A percentile compares a stretch with the other conserved stretches of the same genome.
Conservation (phyloP, 495 filamentous ascomycete species). For the Hypoxylon rickii region DNA sequence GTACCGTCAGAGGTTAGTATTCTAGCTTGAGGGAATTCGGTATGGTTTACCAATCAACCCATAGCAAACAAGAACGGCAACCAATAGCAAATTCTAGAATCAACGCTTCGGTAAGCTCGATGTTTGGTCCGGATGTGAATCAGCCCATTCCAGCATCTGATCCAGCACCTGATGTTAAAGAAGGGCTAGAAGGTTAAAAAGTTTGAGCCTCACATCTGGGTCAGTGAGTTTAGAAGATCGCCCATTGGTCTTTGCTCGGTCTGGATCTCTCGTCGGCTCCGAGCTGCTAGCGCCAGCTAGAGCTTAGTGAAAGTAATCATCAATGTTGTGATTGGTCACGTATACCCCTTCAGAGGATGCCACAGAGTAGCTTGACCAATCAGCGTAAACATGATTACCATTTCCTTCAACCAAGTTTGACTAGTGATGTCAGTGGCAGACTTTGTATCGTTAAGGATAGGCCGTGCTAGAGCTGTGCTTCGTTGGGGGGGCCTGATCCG, state of each 20-base stretch:
- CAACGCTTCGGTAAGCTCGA: not conserved
- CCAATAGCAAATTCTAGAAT: constrained; percentile 12
- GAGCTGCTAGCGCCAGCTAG: constrained; percentile 1
- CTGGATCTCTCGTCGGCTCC: constrained; percentile 9
- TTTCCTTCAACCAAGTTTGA: constrained; percentile 6
- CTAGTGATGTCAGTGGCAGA: constrained; percentile 30
- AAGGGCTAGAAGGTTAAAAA: constrained; percentile 7
- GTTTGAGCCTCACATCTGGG: constrained; percentile 14
- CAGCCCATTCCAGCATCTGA: constrained; percentile 9
- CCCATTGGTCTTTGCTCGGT: not conserved
- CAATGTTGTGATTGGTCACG: constrained; percentile 18
- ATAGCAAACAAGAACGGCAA: constrained; percentile 4
- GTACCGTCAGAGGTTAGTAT: not conserved
- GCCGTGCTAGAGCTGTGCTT: no score
- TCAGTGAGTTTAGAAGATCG: no score
- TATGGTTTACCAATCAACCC: not conserved
- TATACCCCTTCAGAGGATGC: not conserved
- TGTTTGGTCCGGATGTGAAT: constrained; percentile 1
- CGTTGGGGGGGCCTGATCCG: no score
- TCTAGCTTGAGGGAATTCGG: not conserved
- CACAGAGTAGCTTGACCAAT: constrained; percentile 16
- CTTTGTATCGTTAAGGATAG: not conserved
- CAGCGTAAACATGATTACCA: constrained; percentile 27
- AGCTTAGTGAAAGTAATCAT: constrained; percentile 20
- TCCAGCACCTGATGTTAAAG: no score